These are phyloP conservation scores for Hymenochaete sp. DNA, from an alignment of 1,284 basidiomycete species.

Conservation along the genomic window DNA sequence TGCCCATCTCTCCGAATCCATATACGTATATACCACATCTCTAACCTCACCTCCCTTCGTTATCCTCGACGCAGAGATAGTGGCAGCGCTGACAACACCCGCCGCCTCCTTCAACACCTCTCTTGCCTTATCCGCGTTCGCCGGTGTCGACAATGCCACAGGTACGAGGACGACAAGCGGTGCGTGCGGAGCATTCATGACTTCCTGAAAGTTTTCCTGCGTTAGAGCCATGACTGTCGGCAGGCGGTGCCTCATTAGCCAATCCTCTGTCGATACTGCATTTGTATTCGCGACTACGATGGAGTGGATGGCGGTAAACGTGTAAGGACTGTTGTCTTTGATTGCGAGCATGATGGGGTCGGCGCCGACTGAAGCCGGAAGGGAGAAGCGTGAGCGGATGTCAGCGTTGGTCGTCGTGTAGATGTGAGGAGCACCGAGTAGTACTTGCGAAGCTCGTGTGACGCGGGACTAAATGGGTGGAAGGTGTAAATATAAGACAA, in stretches of 20 bases:
- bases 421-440: slow-evolving; percentile 65
- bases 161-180: slow-evolving; percentile 74
- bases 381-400: slow-evolving; percentile 44
- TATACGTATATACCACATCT: slow-evolving; percentile 78
- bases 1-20: slow-evolving; percentile 73
- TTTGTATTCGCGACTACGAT: slow-evolving; percentile 25
- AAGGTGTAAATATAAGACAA: slow-evolving; percentile 9
- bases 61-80: slow-evolving; percentile 14
- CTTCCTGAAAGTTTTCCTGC: slow-evolving; percentile 63
- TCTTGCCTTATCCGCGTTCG: slow-evolving; percentile 5
- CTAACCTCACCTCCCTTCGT: slow-evolving; percentile 34
- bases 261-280: slow-evolving; percentile 27
- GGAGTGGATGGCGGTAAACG: slow-evolving; percentile 34
- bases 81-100: slow-evolving; percentile 40
- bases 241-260: slow-evolving; percentile 60
- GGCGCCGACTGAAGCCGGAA: slow-evolving; percentile 32
- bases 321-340: slow-evolving; percentile 53
- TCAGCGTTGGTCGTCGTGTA: slow-evolving; percentile 43
- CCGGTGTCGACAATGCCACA: slow-evolving; percentile 20
- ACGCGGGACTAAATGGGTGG: slow-evolving; percentile 33
- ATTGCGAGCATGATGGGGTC: slow-evolving; percentile 62
- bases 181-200: slow-evolving; percentile 69
- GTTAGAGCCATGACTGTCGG: slow-evolving; percentile 66
- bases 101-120: slow-evolving; percentile 42
- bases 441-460: slow-evolving; percentile 39